Evolutionary conservation across 805 yeast genomes (phyloP).

Genomic region (Pichia scutulata): DNA sequence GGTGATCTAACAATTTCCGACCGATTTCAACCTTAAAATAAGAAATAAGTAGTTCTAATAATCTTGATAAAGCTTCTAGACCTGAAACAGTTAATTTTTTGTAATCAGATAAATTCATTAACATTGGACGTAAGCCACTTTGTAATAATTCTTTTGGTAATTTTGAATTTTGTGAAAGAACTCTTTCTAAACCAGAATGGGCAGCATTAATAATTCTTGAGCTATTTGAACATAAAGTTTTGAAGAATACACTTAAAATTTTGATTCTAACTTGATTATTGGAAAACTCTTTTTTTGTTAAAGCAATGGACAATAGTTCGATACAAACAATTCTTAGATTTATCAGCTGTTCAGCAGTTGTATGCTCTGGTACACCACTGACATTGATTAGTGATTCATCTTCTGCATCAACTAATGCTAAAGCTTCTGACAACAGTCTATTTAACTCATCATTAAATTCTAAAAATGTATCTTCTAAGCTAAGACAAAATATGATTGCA

Average conservation of each 20-base stretch:
- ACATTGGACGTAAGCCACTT: slow-evolving; percentile 89
- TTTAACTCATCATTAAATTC: slow-evolving; percentile 85
- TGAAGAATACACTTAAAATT: slow-evolving; percentile 89
- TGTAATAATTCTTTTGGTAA: slow-evolving; percentile 93
- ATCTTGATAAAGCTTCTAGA: slow-evolving; percentile 80
- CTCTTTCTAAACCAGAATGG: slow-evolving; percentile 76
- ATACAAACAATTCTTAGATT: slow-evolving; percentile 88
- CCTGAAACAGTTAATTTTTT: slow-evolving; percentile 85
- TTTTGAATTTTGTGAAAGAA: slow-evolving; percentile 76
- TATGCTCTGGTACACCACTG: slow-evolving; percentile 75
- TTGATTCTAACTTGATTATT: slow-evolving; percentile 63
- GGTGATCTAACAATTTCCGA: slow-evolving; percentile 80
- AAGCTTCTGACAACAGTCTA: slow-evolving; percentile 78
- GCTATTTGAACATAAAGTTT: slow-evolving; percentile 79
- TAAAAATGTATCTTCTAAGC: slow-evolving; percentile 71
- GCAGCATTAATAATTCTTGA: slow-evolving; percentile 90
- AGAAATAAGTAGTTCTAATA: slow-evolving; percentile 78
- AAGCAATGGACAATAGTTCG: slow-evolving; percentile 68
- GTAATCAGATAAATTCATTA: slow-evolving; percentile 91
- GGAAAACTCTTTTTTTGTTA: slow-evolving; percentile 78
- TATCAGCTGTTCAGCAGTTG: slow-evolving; percentile 81
- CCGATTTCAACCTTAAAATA: slow-evolving; percentile 98
- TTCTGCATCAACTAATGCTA: slow-evolving; percentile 94
- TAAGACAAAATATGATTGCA: slow-evolving; percentile 88
- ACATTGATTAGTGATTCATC: slow-evolving; percentile 91